A percentile compares a stretch with the other conserved stretches of the same genome.
Evolutionary conservation across 176 grass and related monocot species (phyloP).

Genomic region (Triticum dicoccoides): DNA sequence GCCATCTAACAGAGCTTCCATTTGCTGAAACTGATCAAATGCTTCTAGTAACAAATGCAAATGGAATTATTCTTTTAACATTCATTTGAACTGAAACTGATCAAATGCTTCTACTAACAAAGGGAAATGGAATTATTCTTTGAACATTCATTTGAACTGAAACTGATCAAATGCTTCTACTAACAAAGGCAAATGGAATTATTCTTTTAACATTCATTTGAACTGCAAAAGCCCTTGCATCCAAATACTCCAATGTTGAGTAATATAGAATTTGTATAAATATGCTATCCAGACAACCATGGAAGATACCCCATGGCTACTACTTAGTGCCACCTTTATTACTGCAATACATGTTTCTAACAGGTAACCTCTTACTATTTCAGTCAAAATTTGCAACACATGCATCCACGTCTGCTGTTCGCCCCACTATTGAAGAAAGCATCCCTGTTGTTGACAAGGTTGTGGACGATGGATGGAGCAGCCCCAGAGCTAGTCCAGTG

Average conservation of each 20-base stretch:
- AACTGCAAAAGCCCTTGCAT: background rate
- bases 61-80: background rate
- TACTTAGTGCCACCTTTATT: background rate
- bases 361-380: constrained; percentile 13
- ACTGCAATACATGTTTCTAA: constrained; percentile 24
- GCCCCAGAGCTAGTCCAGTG: constrained; percentile 35
- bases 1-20: no score
- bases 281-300: background rate
- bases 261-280: background rate
- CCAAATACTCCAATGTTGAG: background rate
- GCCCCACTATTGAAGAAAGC: constrained; percentile 53
- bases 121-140: background rate
- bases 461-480: constrained; percentile 77
- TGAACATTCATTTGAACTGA: background rate
- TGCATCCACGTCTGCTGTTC: constrained; percentile 30
- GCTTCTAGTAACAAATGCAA: no score
- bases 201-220: background rate
- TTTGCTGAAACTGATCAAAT: no score
- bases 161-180: no score
- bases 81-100: background rate
- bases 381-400: constrained; percentile 57
- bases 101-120: no score
- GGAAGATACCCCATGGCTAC: background rate
- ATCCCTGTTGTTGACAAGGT: constrained; percentile 89
- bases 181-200: background rate